Conservation (phyloP, 2,329 filamentous ascomycete species). For the Phaeoacremonium minimum region DNA sequence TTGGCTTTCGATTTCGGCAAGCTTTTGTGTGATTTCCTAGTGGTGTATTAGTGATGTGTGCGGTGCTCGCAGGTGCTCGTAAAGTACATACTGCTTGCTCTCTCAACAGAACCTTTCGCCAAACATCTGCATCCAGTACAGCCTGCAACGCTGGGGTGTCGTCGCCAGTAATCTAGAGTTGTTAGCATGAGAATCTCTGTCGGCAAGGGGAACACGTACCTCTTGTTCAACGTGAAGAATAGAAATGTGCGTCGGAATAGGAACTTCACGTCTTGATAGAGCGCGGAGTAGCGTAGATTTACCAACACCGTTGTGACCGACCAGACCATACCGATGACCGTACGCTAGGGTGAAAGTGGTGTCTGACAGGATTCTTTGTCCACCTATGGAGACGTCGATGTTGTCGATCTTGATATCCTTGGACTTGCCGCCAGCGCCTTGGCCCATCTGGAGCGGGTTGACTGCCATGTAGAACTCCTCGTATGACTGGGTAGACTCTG, state of each 20-base stretch:
- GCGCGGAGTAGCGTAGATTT: conserved; percentile 93
- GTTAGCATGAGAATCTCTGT: conserved; percentile 11
- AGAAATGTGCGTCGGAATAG: conserved; percentile 94
- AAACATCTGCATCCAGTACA: conserved; percentile 94
- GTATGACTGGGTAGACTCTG: conserved; percentile 83
- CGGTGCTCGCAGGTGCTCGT: too few relatives aligned
- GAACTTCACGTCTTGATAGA: conserved; percentile 85
- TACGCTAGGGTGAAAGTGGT: conserved; percentile 88
- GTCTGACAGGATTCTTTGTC: conserved; percentile 83
- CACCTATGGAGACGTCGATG: conserved; percentile 90
- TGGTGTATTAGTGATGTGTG: too few relatives aligned
- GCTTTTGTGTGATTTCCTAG: conserved; percentile 70
- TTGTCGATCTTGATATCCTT: conserved; percentile 99
- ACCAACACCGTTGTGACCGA: conserved; percentile 99
- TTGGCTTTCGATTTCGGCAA: conserved; percentile 74
- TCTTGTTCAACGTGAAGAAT: conserved; percentile 99
- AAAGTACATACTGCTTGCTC: conserved; percentile 71
- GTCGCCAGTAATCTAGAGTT: conserved; percentile 75
- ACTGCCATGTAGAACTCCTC: conserved; percentile 99
- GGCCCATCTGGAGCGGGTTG: conserved; percentile 87
- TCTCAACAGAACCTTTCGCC: conserved; percentile 89
- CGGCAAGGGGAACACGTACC: conserved; percentile 41
- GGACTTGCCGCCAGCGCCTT: conserved; percentile 72
- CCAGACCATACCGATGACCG: conserved; percentile 90
- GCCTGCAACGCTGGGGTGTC: conserved; percentile 93